Evolutionary conservation across 73 alveolate genomes (phyloP), one percentile per base, ranked within the genome.

Genomic region (Paramecium biaurelia): DNA sequence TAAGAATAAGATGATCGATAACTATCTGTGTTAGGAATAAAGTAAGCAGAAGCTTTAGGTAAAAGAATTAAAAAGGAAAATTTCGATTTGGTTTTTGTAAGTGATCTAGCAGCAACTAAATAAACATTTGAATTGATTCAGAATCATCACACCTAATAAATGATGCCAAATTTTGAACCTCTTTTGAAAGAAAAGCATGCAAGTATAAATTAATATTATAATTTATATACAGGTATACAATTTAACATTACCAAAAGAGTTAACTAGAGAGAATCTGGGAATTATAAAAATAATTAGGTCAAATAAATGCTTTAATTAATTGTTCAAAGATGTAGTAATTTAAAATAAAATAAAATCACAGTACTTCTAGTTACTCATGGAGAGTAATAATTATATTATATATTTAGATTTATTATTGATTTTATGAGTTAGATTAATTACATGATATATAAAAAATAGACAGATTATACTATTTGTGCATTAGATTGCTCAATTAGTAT

Each of bases 1-100:
- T 79, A 79, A 79, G 90, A 76, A 23, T 79, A 79, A 26, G 90
- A 79, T 79, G 90, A 41, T 23, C 76, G 90, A 79, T 30, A 43
- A 38, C 32, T 79, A 20, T 42, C 76, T 42, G 45, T 45, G 1
- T 12, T 79, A 47, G 90, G 90, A 45, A 14, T 43, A 10, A 79
- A 79, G 32, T 79, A 79, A 42, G 90, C 90, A 42, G 90, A 79
- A 24, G 70, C 70, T 14, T 21, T 79, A 9, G 90, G 90, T 0
- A 79, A 79, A 79, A 79, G 90, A 79, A 30, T 79, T 20, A 43
- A 41, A 41, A 79, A 79, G 28, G 90, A 79, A 24, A 10, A 43
- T 43, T 79, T 79, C 23, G 90, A 79, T 79, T 5, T 42, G 24
- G 43, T 79, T 42, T 79, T 6, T 43, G 90, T 79, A 5, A 79